Evolutionary conservation across 1,284 basidiomycete species (phyloP).

Genomic region (Malassezia furfur): DNA sequence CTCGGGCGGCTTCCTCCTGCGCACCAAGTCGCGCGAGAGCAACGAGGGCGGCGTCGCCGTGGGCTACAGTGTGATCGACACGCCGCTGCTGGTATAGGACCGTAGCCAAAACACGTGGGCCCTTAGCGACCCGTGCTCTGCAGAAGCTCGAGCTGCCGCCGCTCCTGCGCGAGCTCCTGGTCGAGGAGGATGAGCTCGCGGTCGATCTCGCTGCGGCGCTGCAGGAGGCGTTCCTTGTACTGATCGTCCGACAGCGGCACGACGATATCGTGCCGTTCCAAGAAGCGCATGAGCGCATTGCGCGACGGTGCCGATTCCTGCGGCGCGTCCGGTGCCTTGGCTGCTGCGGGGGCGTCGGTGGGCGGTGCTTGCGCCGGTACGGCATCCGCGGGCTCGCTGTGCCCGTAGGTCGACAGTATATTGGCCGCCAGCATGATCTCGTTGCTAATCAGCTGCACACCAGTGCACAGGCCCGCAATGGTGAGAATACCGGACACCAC

Average conservation of each 20-base stretch:
- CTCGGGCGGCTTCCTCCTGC: slow-evolving; percentile 64
- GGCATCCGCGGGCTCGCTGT: not conserved
- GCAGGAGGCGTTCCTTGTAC: slow-evolving; percentile 5
- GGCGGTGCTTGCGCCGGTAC: not conserved
- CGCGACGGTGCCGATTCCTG: not conserved
- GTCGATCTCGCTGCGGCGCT: slow-evolving; percentile 5
- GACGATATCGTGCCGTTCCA: slow-evolving; percentile 7
- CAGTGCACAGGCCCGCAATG: slow-evolving; percentile 1
- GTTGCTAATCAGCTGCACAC: slow-evolving; percentile 3
- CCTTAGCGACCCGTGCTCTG: too few species aligned
- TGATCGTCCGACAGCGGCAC: slow-evolving; percentile 6
- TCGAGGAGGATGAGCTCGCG: slow-evolving; percentile 8
- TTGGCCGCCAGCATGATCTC: not conserved
- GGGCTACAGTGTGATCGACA: slow-evolving; percentile 79
- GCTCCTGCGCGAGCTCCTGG: slow-evolving; percentile 5
- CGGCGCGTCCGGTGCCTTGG: not conserved
- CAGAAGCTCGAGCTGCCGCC: not conserved
- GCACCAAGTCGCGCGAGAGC: slow-evolving; percentile 84
- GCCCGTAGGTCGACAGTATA: not conserved
- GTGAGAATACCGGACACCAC: slow-evolving; percentile 9
- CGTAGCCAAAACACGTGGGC: too few species aligned
- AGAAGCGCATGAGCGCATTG: not conserved
- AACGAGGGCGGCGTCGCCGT: slow-evolving; percentile 91
- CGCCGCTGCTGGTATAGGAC: slow-evolving; percentile 58
- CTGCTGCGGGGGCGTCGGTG: not conserved